phyloP scores from a whole-genome alignment of 2,329 filamentous ascomycete genomes.

The Fusarium praegraminearum region DNA sequence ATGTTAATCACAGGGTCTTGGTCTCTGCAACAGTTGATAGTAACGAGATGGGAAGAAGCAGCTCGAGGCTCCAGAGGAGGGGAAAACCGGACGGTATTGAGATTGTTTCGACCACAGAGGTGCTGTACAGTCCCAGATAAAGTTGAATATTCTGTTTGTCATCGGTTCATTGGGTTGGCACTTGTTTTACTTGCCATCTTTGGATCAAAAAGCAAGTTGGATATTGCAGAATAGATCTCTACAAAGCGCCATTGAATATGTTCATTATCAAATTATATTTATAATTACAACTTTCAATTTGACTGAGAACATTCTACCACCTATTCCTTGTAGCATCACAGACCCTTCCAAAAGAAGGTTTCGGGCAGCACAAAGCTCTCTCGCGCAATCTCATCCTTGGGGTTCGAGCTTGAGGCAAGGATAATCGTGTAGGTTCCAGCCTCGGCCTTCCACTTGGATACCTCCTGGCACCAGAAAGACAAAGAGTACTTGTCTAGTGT shows the following conservation, averaged over 20 bases:
- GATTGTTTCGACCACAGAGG: slow-evolving; percentile 33
- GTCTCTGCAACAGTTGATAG: slow-evolving; percentile 9
- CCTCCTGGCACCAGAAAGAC: slow-evolving; percentile 38
- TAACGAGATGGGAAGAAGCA: not conserved
- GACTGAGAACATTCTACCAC: rapidly evolving
- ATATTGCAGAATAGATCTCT: rapidly evolving
- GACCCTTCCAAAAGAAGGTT: slow-evolving; percentile 32
- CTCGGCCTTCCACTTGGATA: slow-evolving; percentile 35
- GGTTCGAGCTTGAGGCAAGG: slow-evolving; percentile 37
- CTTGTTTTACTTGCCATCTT: rapidly evolving
- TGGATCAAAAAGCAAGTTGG: rapidly evolving
- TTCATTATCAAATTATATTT: not conserved
- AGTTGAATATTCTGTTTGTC: not conserved
- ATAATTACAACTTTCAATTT: not conserved
- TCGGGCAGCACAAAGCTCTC: slow-evolving; percentile 10
- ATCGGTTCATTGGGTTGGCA: no score
- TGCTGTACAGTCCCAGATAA: slow-evolving; percentile 33
- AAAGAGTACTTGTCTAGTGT: slow-evolving; percentile 36
- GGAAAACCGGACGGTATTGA: slow-evolving; percentile 18
- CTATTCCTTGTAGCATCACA: not conserved
- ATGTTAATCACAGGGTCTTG: slow-evolving; percentile 11
- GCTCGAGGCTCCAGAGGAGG: not conserved
- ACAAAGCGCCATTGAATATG: not conserved
- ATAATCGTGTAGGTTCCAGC: slow-evolving; percentile 36
- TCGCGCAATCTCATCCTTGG: slow-evolving; percentile 26